Conservation (phyloP, 306 rosid genomes). For the Sphenostylis stenocarpa region DNA sequence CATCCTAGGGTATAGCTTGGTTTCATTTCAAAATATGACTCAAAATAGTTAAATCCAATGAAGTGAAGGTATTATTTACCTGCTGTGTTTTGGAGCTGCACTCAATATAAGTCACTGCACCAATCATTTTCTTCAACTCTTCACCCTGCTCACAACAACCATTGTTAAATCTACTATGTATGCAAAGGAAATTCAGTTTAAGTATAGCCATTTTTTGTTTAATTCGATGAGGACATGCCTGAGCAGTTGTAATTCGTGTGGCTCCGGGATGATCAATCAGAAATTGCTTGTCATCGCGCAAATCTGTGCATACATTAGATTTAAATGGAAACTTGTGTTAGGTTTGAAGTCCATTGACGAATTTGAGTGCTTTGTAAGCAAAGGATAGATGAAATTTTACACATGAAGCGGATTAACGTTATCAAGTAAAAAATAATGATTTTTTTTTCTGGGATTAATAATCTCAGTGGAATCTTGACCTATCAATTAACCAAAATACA, state of each 20-base stretch:
- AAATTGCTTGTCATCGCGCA: constrained; percentile 67
- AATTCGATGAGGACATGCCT: constrained; percentile 43
- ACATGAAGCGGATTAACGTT: not conserved
- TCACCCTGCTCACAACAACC: constrained; percentile 62
- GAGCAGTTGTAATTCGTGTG: constrained; percentile 52
- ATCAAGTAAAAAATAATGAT: no score
- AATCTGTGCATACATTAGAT: constrained; percentile 46
- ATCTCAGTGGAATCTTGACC: no score
- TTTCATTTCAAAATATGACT: not conserved
- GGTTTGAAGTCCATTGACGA: not conserved
- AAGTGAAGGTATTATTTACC: constrained; percentile 39
- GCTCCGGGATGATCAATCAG: constrained; percentile 63
- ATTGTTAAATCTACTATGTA: not conserved
- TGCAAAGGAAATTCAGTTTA: not conserved
- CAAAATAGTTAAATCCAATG: not conserved
- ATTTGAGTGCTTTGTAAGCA: constrained; percentile 4
- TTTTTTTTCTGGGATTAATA: not conserved
- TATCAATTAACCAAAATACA: not conserved
- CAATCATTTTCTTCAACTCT: constrained; percentile 83
- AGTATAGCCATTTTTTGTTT: not conserved
- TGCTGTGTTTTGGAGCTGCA: constrained; percentile 97
- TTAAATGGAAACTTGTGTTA: not conserved
- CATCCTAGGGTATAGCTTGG: not conserved
- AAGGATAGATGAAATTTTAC: not conserved
- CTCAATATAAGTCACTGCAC: constrained; percentile 76